These are phyloP conservation scores for Tetradesmus obliquus DNA, from an alignment of 139 green algal species.

Conservation along the genomic window DNA sequence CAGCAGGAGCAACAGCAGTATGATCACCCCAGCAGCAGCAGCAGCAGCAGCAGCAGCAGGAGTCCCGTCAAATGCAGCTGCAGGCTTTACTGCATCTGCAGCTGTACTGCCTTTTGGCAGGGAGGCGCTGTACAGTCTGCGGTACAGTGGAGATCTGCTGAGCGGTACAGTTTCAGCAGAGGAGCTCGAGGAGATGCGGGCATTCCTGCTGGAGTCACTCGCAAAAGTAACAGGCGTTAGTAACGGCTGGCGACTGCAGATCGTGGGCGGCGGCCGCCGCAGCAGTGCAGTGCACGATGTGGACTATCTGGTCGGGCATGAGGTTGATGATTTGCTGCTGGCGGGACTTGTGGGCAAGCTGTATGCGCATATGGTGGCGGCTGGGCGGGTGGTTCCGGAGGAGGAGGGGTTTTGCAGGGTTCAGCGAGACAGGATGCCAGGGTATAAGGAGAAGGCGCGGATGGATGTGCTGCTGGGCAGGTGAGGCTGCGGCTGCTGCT, in stretches of 20 bases:
- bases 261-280: constrained; percentile 47
- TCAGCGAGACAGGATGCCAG: constrained; percentile 35
- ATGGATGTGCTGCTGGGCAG: background rate
- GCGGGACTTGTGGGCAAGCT: constrained; percentile 35
- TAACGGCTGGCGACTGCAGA: constrained; percentile 44
- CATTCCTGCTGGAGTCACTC: constrained; percentile 14
- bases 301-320: constrained; percentile 28
- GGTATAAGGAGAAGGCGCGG: constrained; percentile 3
- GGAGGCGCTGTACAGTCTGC: constrained; percentile 47
- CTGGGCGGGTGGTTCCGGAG: constrained; percentile 43
- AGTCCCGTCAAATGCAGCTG: background rate
- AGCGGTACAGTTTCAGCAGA: background rate
- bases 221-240: background rate
- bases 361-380: constrained; percentile 40
- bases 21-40: background rate
- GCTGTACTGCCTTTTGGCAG: constrained; percentile 30
- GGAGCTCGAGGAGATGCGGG: constrained; percentile 50
- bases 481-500: background rate
- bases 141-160: constrained; percentile 31
- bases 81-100: background rate
- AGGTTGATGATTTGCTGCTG: background rate
- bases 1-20: background rate
- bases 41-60: constrained; percentile 18
- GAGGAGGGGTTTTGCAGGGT: constrained; percentile 52
- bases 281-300: constrained; percentile 30